phyloP scores from a whole-genome alignment of 1,284 basidiomycete genomes.

The Pyrrhoderma lamaoense region DNA sequence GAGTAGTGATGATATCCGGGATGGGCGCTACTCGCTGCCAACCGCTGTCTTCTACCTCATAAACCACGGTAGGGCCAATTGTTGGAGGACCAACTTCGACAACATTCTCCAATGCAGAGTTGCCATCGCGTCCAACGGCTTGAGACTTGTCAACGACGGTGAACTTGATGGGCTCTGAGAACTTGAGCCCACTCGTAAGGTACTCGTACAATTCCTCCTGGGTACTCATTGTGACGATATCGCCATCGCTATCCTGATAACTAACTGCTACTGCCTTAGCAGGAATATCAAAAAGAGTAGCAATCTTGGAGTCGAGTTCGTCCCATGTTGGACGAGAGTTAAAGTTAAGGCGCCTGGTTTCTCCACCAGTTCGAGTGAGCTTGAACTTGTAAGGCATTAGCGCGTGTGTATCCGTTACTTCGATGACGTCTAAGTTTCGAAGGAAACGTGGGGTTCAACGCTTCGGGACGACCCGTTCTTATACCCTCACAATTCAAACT shows the following conservation, averaged over 20 bases:
- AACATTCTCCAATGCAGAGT: not conserved
- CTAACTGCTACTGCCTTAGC: conserved; percentile 51
- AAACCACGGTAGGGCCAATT: conserved; percentile 28
- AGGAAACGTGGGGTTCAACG: no score
- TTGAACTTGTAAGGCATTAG: conserved; percentile 28
- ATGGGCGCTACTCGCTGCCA: conserved; percentile 47
- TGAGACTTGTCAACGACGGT: conserved; percentile 52
- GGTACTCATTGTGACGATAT: conserved; percentile 66
- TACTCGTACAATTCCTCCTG: conserved; percentile 45
- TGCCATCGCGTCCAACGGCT: conserved; percentile 16
- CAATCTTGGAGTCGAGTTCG: conserved; percentile 47
- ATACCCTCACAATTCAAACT: no score
- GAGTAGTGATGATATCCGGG: conserved; percentile 26
- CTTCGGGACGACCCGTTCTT: no score
- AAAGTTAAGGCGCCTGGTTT: conserved; percentile 56
- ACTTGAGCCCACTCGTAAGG: conserved; percentile 26
- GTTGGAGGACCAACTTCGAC: conserved; percentile 4
- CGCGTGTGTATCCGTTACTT: no score
- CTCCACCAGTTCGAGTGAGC: conserved; percentile 38
- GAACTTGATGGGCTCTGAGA: conserved; percentile 39
- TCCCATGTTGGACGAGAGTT: conserved; percentile 44
- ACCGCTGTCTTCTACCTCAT: conserved; percentile 51
- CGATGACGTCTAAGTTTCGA: no score
- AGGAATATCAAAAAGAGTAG: conserved; percentile 49
- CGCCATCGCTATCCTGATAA: conserved; percentile 61